These are phyloP conservation scores for Dactylonectria macrodidyma DNA, from an alignment of 2,329 filamentous ascomycete species.

Conservation along the genomic window DNA sequence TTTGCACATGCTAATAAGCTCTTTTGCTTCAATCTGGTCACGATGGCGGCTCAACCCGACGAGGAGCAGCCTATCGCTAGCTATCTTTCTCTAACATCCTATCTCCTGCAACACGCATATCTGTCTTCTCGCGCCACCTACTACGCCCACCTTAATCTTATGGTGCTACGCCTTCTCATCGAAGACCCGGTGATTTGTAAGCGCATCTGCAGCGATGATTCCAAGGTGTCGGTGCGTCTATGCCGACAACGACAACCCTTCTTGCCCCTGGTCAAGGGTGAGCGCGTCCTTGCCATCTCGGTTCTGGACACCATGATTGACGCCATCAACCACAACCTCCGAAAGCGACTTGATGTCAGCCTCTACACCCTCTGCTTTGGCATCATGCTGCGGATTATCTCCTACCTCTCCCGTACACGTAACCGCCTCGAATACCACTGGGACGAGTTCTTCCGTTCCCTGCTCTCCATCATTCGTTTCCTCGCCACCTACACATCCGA, in stretches of 20 bases:
- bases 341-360: slow-evolving; percentile 85
- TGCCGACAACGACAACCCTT: slow-evolving; percentile 92
- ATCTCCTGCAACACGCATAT: slow-evolving; percentile 93
- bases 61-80: slow-evolving; percentile 82
- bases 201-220: slow-evolving; percentile 85
- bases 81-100: slow-evolving; percentile 91
- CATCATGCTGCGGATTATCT: slow-evolving; percentile 86
- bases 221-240: slow-evolving; percentile 81
- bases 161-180: slow-evolving; percentile 87
- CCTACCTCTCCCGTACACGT: slow-evolving; percentile 85
- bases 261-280: slow-evolving; percentile 80
- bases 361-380: slow-evolving; percentile 88
- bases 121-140: slow-evolving; percentile 82
- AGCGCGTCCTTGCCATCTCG: slow-evolving; percentile 81
- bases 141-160: slow-evolving; percentile 88
- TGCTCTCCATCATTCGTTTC: slow-evolving; percentile 91
- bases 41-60: slow-evolving; percentile 70
- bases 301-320: slow-evolving; percentile 92
- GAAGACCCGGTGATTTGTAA: slow-evolving; percentile 90
- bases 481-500: slow-evolving; percentile 88
- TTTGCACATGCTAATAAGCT: slow-evolving; percentile 96
- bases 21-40: slow-evolving; percentile 89
- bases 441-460: slow-evolving; percentile 92
- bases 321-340: slow-evolving; percentile 93
- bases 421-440: slow-evolving; percentile 92